A percentile compares a stretch with the other conserved stretches of the same genome.
Conservation (phyloP, 352 stramenopile species). For the Phytopythium sindhum region DNA sequence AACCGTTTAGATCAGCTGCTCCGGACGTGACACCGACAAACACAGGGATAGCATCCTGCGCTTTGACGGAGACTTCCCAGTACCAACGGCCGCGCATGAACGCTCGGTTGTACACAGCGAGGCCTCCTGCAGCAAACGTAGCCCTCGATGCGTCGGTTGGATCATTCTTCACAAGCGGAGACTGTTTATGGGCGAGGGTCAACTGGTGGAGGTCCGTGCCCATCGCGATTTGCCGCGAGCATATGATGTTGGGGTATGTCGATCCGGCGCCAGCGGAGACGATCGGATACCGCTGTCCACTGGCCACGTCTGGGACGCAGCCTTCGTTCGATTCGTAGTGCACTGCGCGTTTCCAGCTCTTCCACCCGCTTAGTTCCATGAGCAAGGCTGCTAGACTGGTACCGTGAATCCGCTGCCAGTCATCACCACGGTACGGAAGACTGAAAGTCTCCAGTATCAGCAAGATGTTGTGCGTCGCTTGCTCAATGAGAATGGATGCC, state of each 20-base stretch:
- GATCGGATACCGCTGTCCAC: slow-evolving; percentile 43
- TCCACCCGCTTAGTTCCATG: slow-evolving; percentile 73
- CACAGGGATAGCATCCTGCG: slow-evolving; percentile 47
- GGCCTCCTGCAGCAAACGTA: slow-evolving; percentile 20
- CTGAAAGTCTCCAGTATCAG: slow-evolving; percentile 76
- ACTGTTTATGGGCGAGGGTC: slow-evolving; percentile 37
- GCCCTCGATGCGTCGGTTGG: background rate
- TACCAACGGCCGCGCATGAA: slow-evolving; percentile 73
- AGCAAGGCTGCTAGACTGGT: slow-evolving; percentile 64
- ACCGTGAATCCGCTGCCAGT: slow-evolving; percentile 59
- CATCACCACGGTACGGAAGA: slow-evolving; percentile 58
- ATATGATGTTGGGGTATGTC: slow-evolving; percentile 72
- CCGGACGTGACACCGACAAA: slow-evolving; percentile 68
- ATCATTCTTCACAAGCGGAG: background rate
- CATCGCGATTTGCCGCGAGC: slow-evolving; percentile 52
- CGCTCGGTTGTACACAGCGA: slow-evolving; percentile 67
- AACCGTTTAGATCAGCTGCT: slow-evolving; percentile 56
- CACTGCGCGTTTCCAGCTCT: slow-evolving; percentile 67
- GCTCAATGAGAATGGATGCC: slow-evolving; percentile 29
- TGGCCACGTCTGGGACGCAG: slow-evolving; percentile 20
- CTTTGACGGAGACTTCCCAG: slow-evolving; percentile 66
- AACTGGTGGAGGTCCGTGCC: slow-evolving; percentile 66
- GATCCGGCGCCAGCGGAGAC: slow-evolving; percentile 48
- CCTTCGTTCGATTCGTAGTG: slow-evolving; percentile 49
- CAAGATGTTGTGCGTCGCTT: slow-evolving; percentile 63